A percentile compares a stretch with the other conserved stretches of the same genome.
phyloP scores from a whole-genome alignment of 495 filamentous ascomycete species.

The Poronia punctata region DNA sequence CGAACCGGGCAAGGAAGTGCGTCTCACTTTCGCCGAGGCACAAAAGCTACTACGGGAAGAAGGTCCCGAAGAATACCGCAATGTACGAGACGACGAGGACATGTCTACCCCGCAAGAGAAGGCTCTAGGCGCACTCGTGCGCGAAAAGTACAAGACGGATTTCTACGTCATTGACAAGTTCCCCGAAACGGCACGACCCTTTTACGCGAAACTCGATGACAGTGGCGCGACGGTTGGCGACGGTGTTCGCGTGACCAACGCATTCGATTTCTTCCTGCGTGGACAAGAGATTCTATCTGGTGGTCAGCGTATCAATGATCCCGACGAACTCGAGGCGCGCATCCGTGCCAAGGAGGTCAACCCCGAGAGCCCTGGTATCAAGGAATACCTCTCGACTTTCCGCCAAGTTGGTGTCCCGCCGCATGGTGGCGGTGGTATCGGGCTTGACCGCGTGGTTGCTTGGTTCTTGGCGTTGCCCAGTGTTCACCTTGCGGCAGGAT shows the following conservation, averaged over 20 bases:
- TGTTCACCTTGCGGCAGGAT: constrained; percentile 69
- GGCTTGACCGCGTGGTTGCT: constrained; percentile 82
- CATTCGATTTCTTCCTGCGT: constrained; percentile 92
- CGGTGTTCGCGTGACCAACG: constrained; percentile 40
- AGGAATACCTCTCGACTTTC: constrained; percentile 51
- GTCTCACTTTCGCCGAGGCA: constrained; percentile 79
- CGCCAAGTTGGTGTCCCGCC: constrained; percentile 49
- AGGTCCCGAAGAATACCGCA: constrained; percentile 60
- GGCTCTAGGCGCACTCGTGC: constrained; percentile 77
- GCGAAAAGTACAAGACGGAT: constrained; percentile 78
- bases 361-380: constrained; percentile 64
- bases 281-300: constrained; percentile 86
- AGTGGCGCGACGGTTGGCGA: constrained; percentile 58
- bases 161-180: constrained; percentile 93
- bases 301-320: constrained; percentile 77
- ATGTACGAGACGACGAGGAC: constrained; percentile 68
- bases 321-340: constrained; percentile 57
- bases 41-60: constrained; percentile 75
- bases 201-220: constrained; percentile 76
- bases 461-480: constrained; percentile 80
- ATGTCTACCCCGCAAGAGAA: constrained; percentile 83
- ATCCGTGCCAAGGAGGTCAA: constrained; percentile 69
- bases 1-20: constrained; percentile 65
- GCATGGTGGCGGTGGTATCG: constrained; percentile 82
- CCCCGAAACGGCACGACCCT: constrained; percentile 75